Conservation (phyloP, 2,329 filamentous ascomycete species). For the Xylaria sp. region DNA sequence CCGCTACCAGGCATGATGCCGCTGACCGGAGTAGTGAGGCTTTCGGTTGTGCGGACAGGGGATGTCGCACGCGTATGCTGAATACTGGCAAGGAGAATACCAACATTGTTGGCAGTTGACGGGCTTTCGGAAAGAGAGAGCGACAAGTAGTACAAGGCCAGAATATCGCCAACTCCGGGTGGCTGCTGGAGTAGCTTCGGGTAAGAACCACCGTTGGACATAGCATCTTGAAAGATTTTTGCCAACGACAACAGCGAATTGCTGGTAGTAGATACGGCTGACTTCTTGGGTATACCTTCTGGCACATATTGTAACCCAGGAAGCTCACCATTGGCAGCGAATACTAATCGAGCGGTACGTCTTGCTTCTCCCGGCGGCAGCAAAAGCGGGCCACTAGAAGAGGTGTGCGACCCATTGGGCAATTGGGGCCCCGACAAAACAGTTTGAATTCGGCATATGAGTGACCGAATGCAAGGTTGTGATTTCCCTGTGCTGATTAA, state of each 20-base stretch:
- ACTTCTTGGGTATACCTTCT: conserved; percentile 77
- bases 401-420: conserved; percentile 48
- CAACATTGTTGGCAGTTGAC: conserved; percentile 97
- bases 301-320: conserved; percentile 81
- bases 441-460: conserved; percentile 81
- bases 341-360: conserved; percentile 84
- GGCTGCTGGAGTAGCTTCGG: conserved; percentile 68
- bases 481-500: conserved; percentile 83
- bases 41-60: conserved; percentile 47
- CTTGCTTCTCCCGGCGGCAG: conserved; percentile 86
- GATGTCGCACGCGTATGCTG: conserved; percentile 70
- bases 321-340: conserved; percentile 77
- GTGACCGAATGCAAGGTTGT: conserved; percentile 75
- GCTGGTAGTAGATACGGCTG: conserved; percentile 91
- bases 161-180: conserved; percentile 87
- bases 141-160: conserved; percentile 95
- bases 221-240: conserved; percentile 97
- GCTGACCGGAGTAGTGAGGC: conserved; percentile 65
- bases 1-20: conserved; percentile 89
- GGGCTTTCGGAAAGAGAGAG: conserved; percentile 94
- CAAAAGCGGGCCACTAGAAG: conserved; percentile 72
- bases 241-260: conserved; percentile 94
- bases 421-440: conserved; percentile 67
- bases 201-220: conserved; percentile 76
- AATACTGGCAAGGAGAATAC: conserved; percentile 93